Percentiles rank a stretch among this genome's conserved stretches.
Evolutionary conservation across 345 rosid genomes (phyloP).

Genomic region (Noccaea bulbosa): DNA sequence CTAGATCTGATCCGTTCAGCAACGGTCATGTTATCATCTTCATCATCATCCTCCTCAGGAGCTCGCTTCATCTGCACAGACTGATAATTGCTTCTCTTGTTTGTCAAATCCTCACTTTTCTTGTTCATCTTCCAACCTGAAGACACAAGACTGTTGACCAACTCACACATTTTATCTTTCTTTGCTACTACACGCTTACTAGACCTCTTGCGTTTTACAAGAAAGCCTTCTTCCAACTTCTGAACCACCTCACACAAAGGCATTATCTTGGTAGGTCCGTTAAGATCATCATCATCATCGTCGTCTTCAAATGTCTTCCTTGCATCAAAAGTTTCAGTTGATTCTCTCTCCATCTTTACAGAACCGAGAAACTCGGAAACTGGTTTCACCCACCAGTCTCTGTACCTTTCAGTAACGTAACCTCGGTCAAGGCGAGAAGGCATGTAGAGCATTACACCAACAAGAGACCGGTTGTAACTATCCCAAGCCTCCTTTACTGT

Average conservation of each 20-base stretch:
- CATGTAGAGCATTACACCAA: constrained; percentile 42
- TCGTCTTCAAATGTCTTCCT: constrained; percentile 15
- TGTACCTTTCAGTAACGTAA: constrained; percentile 51
- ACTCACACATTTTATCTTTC: neutral
- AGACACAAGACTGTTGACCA: constrained; percentile 5
- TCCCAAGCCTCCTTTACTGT: constrained; percentile 32
- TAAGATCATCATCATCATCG: constrained; percentile 22
- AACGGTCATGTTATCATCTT: constrained; percentile 17
- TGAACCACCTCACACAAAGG: constrained; percentile 29
- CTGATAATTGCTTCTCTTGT: constrained; percentile 10
- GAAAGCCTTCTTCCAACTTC: constrained; percentile 19
- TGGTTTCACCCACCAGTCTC: constrained; percentile 54
- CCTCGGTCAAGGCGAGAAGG: constrained; percentile 48
- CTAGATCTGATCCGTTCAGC: constrained; percentile 1
- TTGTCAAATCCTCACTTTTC: neutral
- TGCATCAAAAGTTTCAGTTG: constrained; percentile 11
- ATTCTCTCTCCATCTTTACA: constrained; percentile 11
- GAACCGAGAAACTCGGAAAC: constrained; percentile 13
- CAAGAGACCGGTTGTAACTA: constrained; percentile 46
- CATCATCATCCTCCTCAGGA: constrained; percentile 27
- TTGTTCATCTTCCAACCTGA: constrained; percentile 15
- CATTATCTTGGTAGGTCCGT: constrained; percentile 21
- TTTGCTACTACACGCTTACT: neutral
- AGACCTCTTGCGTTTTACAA: constrained; percentile 21
- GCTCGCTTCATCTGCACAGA: constrained; percentile 2